These are phyloP conservation scores for Tremella mesenterica DNA, from an alignment of 768 basidiomycete species.

Conservation along the genomic window DNA sequence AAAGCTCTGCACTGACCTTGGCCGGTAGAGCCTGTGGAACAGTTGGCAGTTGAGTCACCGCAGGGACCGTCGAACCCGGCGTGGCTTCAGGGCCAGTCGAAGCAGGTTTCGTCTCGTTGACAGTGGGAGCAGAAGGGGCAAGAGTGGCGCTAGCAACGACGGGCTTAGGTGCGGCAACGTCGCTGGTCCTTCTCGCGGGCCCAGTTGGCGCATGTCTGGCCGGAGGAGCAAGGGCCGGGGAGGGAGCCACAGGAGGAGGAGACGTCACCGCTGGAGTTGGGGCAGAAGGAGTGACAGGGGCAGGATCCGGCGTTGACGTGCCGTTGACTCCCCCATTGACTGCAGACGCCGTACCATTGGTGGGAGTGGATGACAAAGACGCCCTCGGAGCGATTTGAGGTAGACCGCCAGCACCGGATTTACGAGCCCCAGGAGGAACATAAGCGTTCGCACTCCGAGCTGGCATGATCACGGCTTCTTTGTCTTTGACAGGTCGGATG, in stretches of 20 bases:
- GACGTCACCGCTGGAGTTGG: conserved; percentile 6
- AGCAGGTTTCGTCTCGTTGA: not conserved
- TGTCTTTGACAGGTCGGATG: not conserved
- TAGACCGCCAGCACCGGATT: conserved; percentile 25
- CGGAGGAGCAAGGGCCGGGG: not conserved
- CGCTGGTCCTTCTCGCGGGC: conserved; percentile 20
- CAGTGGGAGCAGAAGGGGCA: not conserved
- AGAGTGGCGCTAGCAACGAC: not conserved
- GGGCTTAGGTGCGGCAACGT: not conserved
- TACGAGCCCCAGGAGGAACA: conserved; percentile 83
- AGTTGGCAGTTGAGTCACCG: too few species aligned
- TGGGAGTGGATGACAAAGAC: conserved; percentile 1
- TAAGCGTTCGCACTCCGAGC: conserved; percentile 86
- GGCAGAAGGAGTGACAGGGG: not conserved
- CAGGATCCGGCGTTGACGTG: conserved; percentile 1
- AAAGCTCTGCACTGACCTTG: conserved; percentile 1
- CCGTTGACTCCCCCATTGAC: conserved; percentile 4
- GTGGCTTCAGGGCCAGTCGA: not conserved
- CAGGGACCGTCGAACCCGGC: conserved; percentile 1
- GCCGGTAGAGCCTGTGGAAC: too few species aligned
- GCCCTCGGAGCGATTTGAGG: not conserved
- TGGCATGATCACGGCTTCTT: not conserved
- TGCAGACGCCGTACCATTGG: conserved; percentile 2
- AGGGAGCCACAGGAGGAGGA: conserved; percentile 6
- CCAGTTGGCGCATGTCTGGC: conserved; percentile 1